Percentiles rank a stretch among this genome's conserved stretches.
phyloP scores from a whole-genome alignment of 2,329 filamentous ascomycete species.

The Sordariomycetes sp. region DNA sequence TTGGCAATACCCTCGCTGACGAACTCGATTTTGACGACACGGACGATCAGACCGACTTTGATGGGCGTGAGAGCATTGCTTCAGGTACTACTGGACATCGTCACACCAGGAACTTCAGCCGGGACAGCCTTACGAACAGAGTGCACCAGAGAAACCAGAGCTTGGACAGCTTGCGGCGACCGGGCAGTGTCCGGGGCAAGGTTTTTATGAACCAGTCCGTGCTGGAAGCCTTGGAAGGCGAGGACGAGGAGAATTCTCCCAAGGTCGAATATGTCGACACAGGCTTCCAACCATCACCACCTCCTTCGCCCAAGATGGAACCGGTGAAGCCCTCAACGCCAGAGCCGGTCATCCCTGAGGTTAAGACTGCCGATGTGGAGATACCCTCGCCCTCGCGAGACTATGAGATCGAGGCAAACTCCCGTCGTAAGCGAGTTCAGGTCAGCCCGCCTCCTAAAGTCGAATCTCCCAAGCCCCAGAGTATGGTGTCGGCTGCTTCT shows the following conservation, averaged over 20 bases:
- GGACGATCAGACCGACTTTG: slow-evolving; percentile 59
- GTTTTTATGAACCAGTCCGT: slow-evolving; percentile 45
- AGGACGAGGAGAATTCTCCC: slow-evolving; percentile 27
- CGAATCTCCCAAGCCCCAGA: slow-evolving; percentile 25
- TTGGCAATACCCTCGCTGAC: slow-evolving; percentile 73
- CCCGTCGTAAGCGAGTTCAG: slow-evolving; percentile 60
- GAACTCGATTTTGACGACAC: slow-evolving; percentile 85
- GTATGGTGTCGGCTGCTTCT: slow-evolving; percentile 56
- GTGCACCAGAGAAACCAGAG: slow-evolving; percentile 48
- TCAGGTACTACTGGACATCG: slow-evolving; percentile 34
- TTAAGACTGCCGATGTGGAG: slow-evolving; percentile 32
- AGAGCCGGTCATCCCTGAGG: slow-evolving; percentile 26
- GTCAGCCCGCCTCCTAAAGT: slow-evolving; percentile 39
- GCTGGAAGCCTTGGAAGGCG: slow-evolving; percentile 45
- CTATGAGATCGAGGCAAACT: slow-evolving; percentile 62
- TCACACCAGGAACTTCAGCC: slow-evolving; percentile 46
- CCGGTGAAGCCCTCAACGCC: slow-evolving; percentile 30
- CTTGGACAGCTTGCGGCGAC: slow-evolving; percentile 45
- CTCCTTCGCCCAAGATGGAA: slow-evolving; percentile 55
- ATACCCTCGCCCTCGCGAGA: slow-evolving; percentile 32
- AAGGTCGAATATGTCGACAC: slow-evolving; percentile 53
- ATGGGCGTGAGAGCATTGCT: slow-evolving; percentile 55
- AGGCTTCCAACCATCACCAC: slow-evolving; percentile 78
- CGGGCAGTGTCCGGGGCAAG: slow-evolving; percentile 46
- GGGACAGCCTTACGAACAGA: slow-evolving; percentile 41